These are phyloP conservation scores for Lepidium aucheri DNA, from an alignment of 345 rosid genomes.

Conservation along the genomic window DNA sequence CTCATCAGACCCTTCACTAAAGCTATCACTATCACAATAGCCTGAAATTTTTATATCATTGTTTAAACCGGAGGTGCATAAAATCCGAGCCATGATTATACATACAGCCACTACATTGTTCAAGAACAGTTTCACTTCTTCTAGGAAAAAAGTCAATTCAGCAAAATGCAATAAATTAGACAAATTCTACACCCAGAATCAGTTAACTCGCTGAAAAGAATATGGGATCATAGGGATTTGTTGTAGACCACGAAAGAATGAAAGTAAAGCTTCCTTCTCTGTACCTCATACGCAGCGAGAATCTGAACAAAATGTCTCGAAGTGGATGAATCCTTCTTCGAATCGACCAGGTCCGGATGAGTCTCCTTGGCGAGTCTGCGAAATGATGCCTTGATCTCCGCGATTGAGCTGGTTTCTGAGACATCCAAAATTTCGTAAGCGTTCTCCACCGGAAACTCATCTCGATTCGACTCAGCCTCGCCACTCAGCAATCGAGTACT, in stretches of 20 bases:
- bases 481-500: slow-evolving; percentile 39
- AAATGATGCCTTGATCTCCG: slow-evolving; percentile 86
- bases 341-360: slow-evolving; percentile 70
- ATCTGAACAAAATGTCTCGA: slow-evolving; percentile 70
- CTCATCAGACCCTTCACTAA: background rate
- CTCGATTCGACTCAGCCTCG: slow-evolving; percentile 38
- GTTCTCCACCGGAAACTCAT: slow-evolving; percentile 51
- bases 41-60: background rate
- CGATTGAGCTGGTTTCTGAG: slow-evolving; percentile 55
- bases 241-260: too few relatives aligned
- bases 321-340: slow-evolving; percentile 36
- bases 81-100: background rate
- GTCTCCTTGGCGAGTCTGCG: slow-evolving; percentile 77
- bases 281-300: slow-evolving; percentile 91
- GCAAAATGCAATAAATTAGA: background rate
- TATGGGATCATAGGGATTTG: too few relatives aligned
- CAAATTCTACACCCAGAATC: background rate
- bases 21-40: background rate
- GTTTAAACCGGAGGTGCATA: background rate
- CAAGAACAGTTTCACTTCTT: background rate
- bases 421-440: slow-evolving; percentile 73
- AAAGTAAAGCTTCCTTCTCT: background rate
- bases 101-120: background rate
- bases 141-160: background rate
- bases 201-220: too few relatives aligned